Base-by-base conservation (phyloP, 2,329 filamentous ascomycete species). In the Graphilbum sp. region DNA sequence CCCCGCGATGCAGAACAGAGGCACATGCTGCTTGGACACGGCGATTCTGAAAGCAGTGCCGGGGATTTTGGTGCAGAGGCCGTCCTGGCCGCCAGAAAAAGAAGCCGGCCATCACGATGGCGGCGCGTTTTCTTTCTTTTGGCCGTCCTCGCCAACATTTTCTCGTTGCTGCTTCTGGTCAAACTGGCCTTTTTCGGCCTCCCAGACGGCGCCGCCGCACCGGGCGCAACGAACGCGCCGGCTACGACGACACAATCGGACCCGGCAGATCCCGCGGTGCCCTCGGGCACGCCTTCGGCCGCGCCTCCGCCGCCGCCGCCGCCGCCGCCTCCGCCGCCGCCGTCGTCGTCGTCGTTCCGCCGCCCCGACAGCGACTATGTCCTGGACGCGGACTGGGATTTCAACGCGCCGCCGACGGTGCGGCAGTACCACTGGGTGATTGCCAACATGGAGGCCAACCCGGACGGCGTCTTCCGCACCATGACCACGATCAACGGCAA, bases 401-500 rank as follows among this genome's bases (percentile, higher is more conserved):
- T 64, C 43, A 34, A 58, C 16, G 63, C 67, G 0, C 46, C 60
- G 3, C 62, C 66, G 0, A 62, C 60, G 15, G 63, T 60, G 2
- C 63, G 76, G 46, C 64, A 70, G 44, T 76, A 74, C 47, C 56
- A 65, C 43, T 81, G 75, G 74, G 67, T 59, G 0, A 66, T 82
- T 23, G 51, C 57, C 10, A 70, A 79, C 42, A 66, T 67, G 24
- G 57, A 62, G 25, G 71, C 76, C 25, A 79, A 81, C 48, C 83
- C 82, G 0, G 82, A 87, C 58, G 76, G 75, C 29, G 62, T 66
- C 10, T 67, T 68, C 45, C 67, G 81, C 21, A 66, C 72, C 11
- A 69, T 71, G 13, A 82, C 58, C 0, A 70, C 77, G 29, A 80
- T 85, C 56, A 85, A 88, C 50, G 74, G 75, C 27, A 63, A 79